These are phyloP conservation scores for Rhynchosporium graminicola DNA, from an alignment of 2,329 filamentous ascomycete species.

Conservation along the genomic window DNA sequence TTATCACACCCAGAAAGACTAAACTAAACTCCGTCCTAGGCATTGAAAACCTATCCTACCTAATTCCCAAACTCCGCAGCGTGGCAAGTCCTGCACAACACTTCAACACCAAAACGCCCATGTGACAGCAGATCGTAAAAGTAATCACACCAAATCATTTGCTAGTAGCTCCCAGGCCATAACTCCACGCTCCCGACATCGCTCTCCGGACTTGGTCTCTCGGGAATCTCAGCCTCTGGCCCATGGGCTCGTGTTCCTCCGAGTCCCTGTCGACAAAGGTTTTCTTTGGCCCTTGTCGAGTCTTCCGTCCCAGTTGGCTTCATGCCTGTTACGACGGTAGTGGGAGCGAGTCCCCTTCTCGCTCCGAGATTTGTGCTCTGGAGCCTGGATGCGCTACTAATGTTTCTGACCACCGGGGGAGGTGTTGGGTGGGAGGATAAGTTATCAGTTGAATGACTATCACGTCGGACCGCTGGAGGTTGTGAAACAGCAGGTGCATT, in stretches of 20 bases:
- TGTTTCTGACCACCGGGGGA: not conserved
- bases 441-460: not conserved
- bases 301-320: constrained; percentile 6
- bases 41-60: not conserved
- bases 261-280: constrained; percentile 13
- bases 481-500: not conserved
- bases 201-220: constrained; percentile 23
- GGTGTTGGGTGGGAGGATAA: not conserved
- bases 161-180: constrained; percentile 33
- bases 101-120: constrained; percentile 4
- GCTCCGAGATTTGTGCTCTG: not conserved
- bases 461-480: not conserved
- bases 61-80: not conserved
- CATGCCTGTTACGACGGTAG: not conserved
- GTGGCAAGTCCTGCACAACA: not conserved
- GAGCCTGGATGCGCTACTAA: constrained; percentile 1
- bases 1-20: not conserved
- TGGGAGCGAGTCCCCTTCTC: constrained; percentile 1
- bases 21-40: not conserved
- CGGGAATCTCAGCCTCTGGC: not conserved
- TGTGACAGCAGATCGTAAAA: not conserved
- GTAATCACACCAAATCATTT: constrained; percentile 20
- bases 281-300: constrained; percentile 17
- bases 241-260: not conserved
- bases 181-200: constrained; percentile 25